These are phyloP conservation scores for Colletotrichum aenigma DNA, from an alignment of 2,329 filamentous ascomycete species.

Conservation along the genomic window DNA sequence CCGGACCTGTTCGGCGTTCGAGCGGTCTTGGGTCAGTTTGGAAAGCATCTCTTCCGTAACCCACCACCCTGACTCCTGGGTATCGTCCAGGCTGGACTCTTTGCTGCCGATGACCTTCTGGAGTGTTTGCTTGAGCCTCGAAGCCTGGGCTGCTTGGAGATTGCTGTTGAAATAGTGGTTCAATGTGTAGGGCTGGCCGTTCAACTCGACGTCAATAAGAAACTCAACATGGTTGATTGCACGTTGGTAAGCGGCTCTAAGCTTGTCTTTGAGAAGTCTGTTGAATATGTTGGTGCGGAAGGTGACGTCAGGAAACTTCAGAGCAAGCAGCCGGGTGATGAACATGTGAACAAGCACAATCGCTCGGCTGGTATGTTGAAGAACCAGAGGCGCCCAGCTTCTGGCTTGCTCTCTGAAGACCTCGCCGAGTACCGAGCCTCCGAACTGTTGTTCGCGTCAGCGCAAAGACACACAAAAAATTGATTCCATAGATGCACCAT, in stretches of 20 bases:
- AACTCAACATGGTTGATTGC: conserved; percentile 55
- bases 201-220: conserved; percentile 56
- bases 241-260: conserved; percentile 47
- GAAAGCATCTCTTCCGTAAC: conserved; percentile 11
- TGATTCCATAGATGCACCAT: too few species aligned
- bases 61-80: background rate
- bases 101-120: background rate
- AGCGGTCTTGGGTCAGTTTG: conserved; percentile 14
- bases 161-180: conserved; percentile 57
- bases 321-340: conserved; percentile 45
- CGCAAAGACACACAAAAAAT: background rate
- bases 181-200: conserved; percentile 49
- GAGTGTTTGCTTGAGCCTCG: background rate
- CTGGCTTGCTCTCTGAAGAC: conserved; percentile 57
- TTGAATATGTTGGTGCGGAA: conserved; percentile 47
- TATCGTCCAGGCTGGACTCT: background rate
- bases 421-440: conserved; percentile 41
- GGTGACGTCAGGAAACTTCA: conserved; percentile 45
- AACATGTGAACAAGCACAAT: conserved; percentile 59
- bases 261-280: conserved; percentile 46
- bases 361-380: conserved; percentile 54
- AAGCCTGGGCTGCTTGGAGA: conserved; percentile 29
- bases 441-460: conserved; percentile 31
- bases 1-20: conserved; percentile 29
- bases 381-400: conserved; percentile 55